These are phyloP conservation scores for Aurifilum marmelostoma DNA, from an alignment of 2,329 filamentous ascomycete genomes.

Conservation along the genomic window DNA sequence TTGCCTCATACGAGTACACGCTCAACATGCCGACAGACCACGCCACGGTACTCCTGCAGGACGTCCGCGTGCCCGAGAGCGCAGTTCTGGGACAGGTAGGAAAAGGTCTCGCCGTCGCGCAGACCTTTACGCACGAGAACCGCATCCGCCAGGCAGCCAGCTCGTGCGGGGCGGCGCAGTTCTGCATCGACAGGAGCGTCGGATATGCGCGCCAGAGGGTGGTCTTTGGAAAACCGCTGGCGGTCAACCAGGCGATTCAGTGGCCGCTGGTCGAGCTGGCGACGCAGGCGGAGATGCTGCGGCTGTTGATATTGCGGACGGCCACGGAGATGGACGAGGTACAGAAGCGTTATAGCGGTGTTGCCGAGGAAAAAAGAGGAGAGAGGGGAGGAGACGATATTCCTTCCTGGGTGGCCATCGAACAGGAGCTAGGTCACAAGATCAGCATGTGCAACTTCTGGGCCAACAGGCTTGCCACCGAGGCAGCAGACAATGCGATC, in stretches of 20 bases:
- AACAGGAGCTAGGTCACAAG: conserved; percentile 61
- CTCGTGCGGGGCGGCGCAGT: conserved; percentile 61
- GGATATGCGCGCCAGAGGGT: conserved; percentile 57
- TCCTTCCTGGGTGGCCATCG: conserved; percentile 54
- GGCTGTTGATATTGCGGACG: conserved; percentile 63
- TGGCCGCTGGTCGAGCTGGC: conserved; percentile 65
- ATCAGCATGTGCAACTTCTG: conserved; percentile 70
- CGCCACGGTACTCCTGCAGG: conserved; percentile 59
- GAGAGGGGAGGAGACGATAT: not conserved
- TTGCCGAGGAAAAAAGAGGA: conserved; percentile 20
- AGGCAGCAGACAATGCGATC: conserved; percentile 65
- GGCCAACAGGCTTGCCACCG: conserved; percentile 62
- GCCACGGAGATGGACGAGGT: conserved; percentile 64
- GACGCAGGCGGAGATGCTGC: conserved; percentile 65
- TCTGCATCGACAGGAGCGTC: conserved; percentile 61
- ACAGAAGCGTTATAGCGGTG: conserved; percentile 33
- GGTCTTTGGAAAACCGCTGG: conserved; percentile 60
- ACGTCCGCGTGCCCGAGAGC: conserved; percentile 58
- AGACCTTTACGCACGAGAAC: conserved; percentile 69
- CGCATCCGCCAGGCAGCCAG: conserved; percentile 66
- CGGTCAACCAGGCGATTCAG: conserved; percentile 64
- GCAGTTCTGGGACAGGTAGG: conserved; percentile 56
- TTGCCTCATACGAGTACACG: conserved; percentile 65
- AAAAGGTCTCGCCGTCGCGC: conserved; percentile 61
- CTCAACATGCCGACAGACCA: conserved; percentile 71